A percentile compares a stretch with the other conserved stretches of the same genome.
Conservation (phyloP, 768 basidiomycete species). For the Neoboletus magnificus region DNA sequence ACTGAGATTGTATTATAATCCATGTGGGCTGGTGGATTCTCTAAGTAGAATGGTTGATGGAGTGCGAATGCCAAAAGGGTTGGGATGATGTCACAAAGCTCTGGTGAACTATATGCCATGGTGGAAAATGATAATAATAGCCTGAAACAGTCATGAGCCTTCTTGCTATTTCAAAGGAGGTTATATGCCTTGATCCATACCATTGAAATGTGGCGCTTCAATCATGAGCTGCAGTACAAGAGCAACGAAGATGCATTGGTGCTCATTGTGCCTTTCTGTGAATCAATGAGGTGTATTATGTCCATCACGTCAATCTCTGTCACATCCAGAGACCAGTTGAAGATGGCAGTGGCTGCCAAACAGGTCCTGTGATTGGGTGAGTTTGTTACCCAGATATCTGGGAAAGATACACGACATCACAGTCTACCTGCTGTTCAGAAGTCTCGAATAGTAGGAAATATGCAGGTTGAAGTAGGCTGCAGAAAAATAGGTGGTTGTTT, state of each 20-base stretch:
- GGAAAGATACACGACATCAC: conserved; percentile 6
- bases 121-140: conserved; percentile 31
- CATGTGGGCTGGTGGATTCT: conserved; percentile 4
- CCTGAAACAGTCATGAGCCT: conserved; percentile 2
- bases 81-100: conserved; percentile 9
- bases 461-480: conserved; percentile 7
- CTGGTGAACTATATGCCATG: conserved; percentile 22
- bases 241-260: background rate
- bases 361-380: conserved; percentile 4
- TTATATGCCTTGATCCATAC: conserved; percentile 29
- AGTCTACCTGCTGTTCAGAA: background rate
- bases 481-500: conserved; percentile 10
- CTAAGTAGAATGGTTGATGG: background rate
- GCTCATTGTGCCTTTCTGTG: background rate
- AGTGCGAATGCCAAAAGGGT: conserved; percentile 31
- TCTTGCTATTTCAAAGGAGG: conserved; percentile 10
- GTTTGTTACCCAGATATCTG: background rate
- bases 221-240: conserved; percentile 25
- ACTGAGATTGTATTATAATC: background rate
- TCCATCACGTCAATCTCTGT: background rate
- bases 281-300: background rate
- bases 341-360: conserved; percentile 1
- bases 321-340: background rate
- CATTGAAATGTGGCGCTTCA: conserved; percentile 13
- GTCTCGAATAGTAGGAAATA: conserved; percentile 8